Conservation (phyloP, 768 basidiomycete species). For the Pisolithus tinctorius region DNA sequence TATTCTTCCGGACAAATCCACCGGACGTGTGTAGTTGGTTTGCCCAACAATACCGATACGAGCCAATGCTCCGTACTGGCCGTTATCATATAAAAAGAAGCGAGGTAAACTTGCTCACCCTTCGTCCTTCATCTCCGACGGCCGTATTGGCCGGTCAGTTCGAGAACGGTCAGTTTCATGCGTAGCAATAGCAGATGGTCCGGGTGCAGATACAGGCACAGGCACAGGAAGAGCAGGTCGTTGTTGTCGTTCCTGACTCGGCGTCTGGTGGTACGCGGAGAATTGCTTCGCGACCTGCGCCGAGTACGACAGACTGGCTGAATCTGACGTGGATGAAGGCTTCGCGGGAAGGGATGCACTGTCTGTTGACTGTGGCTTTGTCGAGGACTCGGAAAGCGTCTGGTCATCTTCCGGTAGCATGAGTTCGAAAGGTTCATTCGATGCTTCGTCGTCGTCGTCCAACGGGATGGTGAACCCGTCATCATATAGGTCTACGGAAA, state of each 20-base stretch:
- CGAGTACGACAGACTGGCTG: conserved; percentile 44
- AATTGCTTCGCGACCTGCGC: conserved; percentile 64
- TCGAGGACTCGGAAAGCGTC: conserved; percentile 4
- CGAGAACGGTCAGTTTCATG: conserved; percentile 30
- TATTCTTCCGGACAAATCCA: conserved; percentile 7
- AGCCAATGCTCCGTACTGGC: conserved; percentile 7
- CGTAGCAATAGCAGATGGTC: conserved; percentile 28
- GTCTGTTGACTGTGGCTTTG: conserved; percentile 7
- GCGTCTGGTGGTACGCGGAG: conserved; percentile 56
- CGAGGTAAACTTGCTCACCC: conserved; percentile 51
- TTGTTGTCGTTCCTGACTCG: conserved; percentile 56
- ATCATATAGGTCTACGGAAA: conserved; percentile 45
- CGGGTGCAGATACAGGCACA: conserved; percentile 6
- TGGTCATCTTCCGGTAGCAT: conserved; percentile 7
- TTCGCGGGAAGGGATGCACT: conserved; percentile 20
- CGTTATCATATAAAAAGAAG: conserved; percentile 9
- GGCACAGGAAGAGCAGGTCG: conserved; percentile 18
- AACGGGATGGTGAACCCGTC: conserved; percentile 32
- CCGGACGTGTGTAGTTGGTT: too few species aligned
- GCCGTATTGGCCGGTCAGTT: conserved; percentile 50
- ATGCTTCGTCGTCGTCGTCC: conserved; percentile 26
- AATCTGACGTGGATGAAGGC: conserved; percentile 14
- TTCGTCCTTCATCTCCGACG: conserved; percentile 74
- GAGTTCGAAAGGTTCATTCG: conserved; percentile 20
- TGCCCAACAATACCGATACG: conserved; percentile 5